Evolutionary conservation across 2,329 filamentous ascomycete genomes (phyloP).

Genomic region (Sordariomycetes sp.): DNA sequence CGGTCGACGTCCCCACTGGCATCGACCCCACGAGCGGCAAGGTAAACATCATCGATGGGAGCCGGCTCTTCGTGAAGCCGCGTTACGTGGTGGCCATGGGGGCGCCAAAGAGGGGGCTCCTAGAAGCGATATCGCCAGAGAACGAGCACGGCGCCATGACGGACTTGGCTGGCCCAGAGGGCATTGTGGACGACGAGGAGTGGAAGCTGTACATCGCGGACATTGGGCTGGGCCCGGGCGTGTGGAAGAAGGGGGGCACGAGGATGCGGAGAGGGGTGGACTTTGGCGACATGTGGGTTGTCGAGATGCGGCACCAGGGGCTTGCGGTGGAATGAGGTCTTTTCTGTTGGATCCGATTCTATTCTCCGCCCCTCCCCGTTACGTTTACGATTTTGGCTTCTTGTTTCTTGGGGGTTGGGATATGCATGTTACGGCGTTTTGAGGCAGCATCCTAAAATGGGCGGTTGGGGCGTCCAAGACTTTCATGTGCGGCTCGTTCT

Average conservation of each 20-base stretch:
- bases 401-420: background rate
- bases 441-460: background rate
- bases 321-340: conserved; percentile 6
- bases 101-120: conserved; percentile 73
- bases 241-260: conserved; percentile 77
- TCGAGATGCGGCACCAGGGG: conserved; percentile 51
- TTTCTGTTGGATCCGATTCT: background rate
- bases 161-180: conserved; percentile 12
- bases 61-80: conserved; percentile 68
- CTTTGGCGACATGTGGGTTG: conserved; percentile 79
- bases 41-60: conserved; percentile 58
- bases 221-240: conserved; percentile 70
- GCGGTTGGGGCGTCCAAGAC: background rate
- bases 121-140: conserved; percentile 55
- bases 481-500: background rate
- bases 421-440: background rate
- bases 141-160: conserved; percentile 8
- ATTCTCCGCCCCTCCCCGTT: background rate
- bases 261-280: conserved; percentile 75
- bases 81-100: conserved; percentile 79
- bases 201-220: conserved; percentile 83
- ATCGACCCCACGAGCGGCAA: conserved; percentile 70
- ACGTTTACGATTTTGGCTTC: background rate
- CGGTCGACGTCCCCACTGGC: conserved; percentile 85
- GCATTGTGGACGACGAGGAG: conserved; percentile 34